Evolutionary conservation across 2,329 filamentous ascomycete genomes (phyloP).

Genomic region (Pestalotiopsis sp.): DNA sequence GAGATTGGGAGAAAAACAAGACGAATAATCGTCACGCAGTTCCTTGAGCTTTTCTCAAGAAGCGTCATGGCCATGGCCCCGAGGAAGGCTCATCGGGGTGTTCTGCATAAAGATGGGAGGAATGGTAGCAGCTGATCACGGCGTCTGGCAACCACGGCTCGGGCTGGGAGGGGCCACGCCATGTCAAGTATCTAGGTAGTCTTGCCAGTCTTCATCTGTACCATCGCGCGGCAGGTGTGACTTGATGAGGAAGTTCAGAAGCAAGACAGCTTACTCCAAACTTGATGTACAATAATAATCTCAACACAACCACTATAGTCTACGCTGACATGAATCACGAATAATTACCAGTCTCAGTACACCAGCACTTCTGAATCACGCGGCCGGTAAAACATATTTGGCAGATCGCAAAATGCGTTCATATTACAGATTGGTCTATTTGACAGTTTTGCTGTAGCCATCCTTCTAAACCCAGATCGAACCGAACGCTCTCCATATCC

Average conservation of each 20-base stretch:
- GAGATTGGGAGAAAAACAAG: too few species aligned
- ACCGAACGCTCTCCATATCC: conserved; percentile 5
- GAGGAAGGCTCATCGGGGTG: too few species aligned
- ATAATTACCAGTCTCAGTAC: too few species aligned
- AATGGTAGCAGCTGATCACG: neutral
- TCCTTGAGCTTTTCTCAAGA: too few species aligned
- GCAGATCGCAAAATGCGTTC: conserved; percentile 8
- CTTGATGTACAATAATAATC: too few species aligned
- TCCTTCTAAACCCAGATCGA: conserved; percentile 13
- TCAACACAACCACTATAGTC: too few species aligned
- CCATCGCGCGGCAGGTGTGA: neutral
- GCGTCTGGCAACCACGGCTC: neutral
- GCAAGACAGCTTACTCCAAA: too few species aligned
- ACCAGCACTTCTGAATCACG: neutral
- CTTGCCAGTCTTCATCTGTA: neutral
- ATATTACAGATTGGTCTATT: conserved; percentile 18
- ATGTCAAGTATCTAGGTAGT: neutral
- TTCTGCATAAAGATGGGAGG: too few species aligned
- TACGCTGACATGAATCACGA: too few species aligned
- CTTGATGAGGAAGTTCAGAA: neutral
- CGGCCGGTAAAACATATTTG: neutral
- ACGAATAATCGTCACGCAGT: too few species aligned
- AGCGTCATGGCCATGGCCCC: too few species aligned
- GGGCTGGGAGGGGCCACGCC: neutral
- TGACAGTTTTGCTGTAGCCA: conserved; percentile 5